Conservation (phyloP, 371 early-diverging fungal species). For the Mucor racemosus region DNA sequence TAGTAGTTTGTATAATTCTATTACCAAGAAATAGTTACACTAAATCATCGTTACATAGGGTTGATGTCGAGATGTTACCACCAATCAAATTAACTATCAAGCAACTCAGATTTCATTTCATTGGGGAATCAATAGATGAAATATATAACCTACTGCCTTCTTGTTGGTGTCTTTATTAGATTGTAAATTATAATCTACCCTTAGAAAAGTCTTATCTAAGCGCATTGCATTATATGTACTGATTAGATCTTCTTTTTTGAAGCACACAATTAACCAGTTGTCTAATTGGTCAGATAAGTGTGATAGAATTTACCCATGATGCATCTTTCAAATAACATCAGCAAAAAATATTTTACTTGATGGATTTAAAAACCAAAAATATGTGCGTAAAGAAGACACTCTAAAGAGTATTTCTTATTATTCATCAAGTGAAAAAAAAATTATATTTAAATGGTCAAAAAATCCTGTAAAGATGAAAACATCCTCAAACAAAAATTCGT, state of each 20-base stretch:
- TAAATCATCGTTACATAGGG: background rate
- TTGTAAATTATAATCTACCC: background rate
- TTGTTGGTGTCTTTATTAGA: background rate
- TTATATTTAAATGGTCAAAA: too few relatives aligned
- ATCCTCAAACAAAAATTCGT: too few relatives aligned
- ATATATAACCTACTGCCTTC: background rate
- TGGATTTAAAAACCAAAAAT: background rate
- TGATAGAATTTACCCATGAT: background rate
- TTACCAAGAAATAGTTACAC: background rate
- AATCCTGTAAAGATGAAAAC: too few relatives aligned
- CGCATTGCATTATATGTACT: background rate
- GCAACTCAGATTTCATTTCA: background rate
- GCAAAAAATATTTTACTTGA: background rate
- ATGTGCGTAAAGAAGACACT: background rate
- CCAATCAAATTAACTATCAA: background rate
- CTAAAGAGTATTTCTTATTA: background rate
- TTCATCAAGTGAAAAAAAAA: too few relatives aligned
- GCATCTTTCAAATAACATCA: background rate
- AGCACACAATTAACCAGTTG: background rate
- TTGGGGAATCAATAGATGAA: background rate
- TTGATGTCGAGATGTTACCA: background rate
- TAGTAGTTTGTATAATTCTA: background rate
- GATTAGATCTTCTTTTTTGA: constrained; percentile 1
- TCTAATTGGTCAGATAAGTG: background rate
- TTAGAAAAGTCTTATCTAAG: constrained; percentile 9